phyloP scores from a whole-genome alignment of 176 grass and related monocot species.

The Oryza coarctata region DNA sequence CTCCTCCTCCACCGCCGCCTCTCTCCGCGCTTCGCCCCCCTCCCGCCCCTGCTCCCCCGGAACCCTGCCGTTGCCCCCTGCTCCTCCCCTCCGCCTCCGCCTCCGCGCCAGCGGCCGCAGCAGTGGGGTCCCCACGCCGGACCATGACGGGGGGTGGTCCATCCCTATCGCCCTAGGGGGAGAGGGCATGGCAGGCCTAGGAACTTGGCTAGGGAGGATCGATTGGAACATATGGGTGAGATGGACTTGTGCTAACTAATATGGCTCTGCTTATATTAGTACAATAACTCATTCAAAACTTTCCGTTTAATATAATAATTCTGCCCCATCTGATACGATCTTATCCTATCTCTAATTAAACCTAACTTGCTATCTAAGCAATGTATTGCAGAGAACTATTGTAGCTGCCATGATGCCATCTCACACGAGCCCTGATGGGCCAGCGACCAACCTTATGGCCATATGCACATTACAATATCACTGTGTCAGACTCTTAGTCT shows the following conservation, averaged over 20 bases:
- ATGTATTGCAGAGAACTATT: neutral
- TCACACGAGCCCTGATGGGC: neutral
- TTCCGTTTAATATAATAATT: neutral
- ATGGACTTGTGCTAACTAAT: neutral
- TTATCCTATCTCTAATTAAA: neutral
- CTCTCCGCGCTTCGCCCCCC: conserved; percentile 3
- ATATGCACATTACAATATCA: neutral
- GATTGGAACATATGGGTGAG: neutral
- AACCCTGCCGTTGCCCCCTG: neutral
- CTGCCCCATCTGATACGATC: neutral
- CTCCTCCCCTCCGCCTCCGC: neutral
- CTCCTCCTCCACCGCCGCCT: neutral
- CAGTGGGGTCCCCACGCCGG: neutral
- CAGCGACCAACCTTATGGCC: neutral
- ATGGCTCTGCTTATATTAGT: neutral
- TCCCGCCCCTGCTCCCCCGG: neutral
- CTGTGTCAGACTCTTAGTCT: neutral
- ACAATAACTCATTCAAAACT: neutral
- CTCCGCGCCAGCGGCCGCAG: neutral
- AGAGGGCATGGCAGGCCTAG: neutral
- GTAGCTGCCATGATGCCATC: neutral
- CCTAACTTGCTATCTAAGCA: neutral
- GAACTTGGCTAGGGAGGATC: neutral
- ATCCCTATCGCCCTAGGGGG: conserved; percentile 47
- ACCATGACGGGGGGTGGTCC: neutral